These are phyloP conservation scores for Platanus orientalis DNA, from an alignment of 164 flowering plant species.

Conservation along the genomic window DNA sequence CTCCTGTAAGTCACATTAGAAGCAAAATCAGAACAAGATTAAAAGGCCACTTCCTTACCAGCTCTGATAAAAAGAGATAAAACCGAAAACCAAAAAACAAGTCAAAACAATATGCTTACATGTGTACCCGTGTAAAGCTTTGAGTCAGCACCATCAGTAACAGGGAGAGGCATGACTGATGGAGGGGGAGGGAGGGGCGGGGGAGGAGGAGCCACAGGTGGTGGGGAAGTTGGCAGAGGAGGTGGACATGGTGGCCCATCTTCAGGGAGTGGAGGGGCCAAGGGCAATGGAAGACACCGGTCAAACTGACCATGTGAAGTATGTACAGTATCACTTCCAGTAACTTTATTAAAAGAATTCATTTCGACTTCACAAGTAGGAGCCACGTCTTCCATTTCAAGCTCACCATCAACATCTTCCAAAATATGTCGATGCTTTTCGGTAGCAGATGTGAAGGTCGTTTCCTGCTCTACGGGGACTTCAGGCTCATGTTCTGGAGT, in stretches of 20 bases:
- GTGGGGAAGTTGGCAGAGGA: slow-evolving; percentile 51
- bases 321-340: slow-evolving; percentile 17
- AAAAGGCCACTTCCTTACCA: slow-evolving; percentile 7
- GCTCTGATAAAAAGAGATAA: neutral
- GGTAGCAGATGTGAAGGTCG: slow-evolving; percentile 14
- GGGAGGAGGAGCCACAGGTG: slow-evolving; percentile 34
- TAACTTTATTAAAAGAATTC: slow-evolving; percentile 19
- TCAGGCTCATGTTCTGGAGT: slow-evolving; percentile 69
- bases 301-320: slow-evolving; percentile 26
- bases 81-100: neutral
- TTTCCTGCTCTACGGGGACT: slow-evolving; percentile 32
- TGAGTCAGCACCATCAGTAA: slow-evolving; percentile 26
- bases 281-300: slow-evolving; percentile 23
- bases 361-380: slow-evolving; percentile 58
- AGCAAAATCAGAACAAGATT: slow-evolving; percentile 1
- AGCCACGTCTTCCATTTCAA: slow-evolving; percentile 98
- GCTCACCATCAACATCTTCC: slow-evolving; percentile 98
- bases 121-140: slow-evolving; percentile 17
- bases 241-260: slow-evolving; percentile 60
- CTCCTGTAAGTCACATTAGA: slow-evolving; percentile 13
- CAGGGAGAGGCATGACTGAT: slow-evolving; percentile 21
- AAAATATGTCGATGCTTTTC: slow-evolving; percentile 71
- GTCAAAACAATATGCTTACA: slow-evolving; percentile 22
- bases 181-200: slow-evolving; percentile 19
- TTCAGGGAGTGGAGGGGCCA: slow-evolving; percentile 54